These are phyloP conservation scores for Cadophora luteo-olivacea DNA, from an alignment of 2,329 filamentous ascomycete genomes.

Conservation along the genomic window DNA sequence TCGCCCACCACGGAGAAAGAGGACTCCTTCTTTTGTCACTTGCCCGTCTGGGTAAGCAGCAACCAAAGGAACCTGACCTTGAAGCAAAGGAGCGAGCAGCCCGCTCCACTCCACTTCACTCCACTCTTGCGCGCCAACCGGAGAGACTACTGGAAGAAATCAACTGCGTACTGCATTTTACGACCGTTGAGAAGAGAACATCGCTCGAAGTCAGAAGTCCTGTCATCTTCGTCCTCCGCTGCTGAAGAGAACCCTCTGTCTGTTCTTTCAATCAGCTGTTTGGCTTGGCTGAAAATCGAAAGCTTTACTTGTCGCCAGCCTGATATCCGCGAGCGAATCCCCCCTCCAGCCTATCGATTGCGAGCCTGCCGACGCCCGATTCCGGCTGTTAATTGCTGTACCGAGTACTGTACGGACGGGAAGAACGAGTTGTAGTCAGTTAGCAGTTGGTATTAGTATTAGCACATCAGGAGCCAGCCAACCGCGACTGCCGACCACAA, in stretches of 20 bases:
- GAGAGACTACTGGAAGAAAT: slow-evolving; percentile 2
- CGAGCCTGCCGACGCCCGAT: neutral
- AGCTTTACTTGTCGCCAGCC: neutral
- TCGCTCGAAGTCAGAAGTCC: neutral
- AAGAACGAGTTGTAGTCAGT: neutral
- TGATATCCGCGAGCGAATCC: neutral
- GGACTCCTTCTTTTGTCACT: neutral
- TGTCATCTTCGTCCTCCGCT: neutral
- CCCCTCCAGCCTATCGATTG: neutral
- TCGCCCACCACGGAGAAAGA: neutral
- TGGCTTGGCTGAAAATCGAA: neutral
- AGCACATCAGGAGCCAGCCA: neutral
- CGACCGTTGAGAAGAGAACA: neutral
- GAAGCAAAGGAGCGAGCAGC: neutral
- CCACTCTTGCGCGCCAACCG: slow-evolving; percentile 17
- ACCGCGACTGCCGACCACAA: slow-evolving; percentile 11
- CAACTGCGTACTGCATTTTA: neutral
- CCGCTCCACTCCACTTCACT: neutral
- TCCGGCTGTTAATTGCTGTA: slow-evolving; percentile 1
- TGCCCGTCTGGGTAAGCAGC: slow-evolving; percentile 8
- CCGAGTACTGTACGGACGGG: too few relatives aligned
- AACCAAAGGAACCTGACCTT: neutral
- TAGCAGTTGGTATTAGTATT: slow-evolving; percentile 13
- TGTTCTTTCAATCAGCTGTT: neutral
- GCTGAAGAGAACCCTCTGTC: neutral